These are phyloP conservation scores for Dendrobium huoshanense DNA, from an alignment of 106 monocot genomes.

Conservation along the genomic window DNA sequence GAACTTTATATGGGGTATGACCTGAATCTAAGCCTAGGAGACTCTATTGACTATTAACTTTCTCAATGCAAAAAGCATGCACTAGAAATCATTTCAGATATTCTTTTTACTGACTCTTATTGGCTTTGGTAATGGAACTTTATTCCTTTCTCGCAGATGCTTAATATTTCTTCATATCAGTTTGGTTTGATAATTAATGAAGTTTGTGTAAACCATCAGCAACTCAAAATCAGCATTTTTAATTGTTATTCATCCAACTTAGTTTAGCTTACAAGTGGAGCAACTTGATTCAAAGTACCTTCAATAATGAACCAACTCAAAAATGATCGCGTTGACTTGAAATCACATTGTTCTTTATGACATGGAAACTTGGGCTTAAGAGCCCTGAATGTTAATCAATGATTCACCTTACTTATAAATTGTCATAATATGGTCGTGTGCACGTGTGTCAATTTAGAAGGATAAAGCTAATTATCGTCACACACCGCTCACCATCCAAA, in stretches of 20 bases:
- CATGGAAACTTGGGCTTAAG: background rate
- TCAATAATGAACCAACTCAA: background rate
- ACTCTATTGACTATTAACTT: background rate
- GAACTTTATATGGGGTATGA: slow-evolving; percentile 74
- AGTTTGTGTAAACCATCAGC: background rate
- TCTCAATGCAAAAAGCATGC: background rate
- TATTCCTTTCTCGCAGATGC: background rate
- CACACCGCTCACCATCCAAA: too few species aligned
- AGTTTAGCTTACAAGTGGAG: background rate
- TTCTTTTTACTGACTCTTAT: background rate
- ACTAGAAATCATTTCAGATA: background rate
- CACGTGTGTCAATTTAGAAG: background rate
- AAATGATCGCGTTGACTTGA: background rate
- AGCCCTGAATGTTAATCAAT: background rate
- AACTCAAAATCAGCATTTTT: background rate
- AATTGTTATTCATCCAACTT: background rate
- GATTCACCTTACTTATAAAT: background rate
- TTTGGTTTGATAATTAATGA: background rate
- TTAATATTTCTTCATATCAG: background rate
- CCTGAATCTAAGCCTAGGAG: slow-evolving; percentile 2
- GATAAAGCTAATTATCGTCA: background rate
- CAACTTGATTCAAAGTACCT: background rate
- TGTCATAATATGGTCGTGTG: background rate
- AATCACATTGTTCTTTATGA: background rate
- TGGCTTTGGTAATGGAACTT: background rate